Evolutionary conservation across 768 basidiomycete genomes (phyloP).

Genomic region (Amanita molliuscula): DNA sequence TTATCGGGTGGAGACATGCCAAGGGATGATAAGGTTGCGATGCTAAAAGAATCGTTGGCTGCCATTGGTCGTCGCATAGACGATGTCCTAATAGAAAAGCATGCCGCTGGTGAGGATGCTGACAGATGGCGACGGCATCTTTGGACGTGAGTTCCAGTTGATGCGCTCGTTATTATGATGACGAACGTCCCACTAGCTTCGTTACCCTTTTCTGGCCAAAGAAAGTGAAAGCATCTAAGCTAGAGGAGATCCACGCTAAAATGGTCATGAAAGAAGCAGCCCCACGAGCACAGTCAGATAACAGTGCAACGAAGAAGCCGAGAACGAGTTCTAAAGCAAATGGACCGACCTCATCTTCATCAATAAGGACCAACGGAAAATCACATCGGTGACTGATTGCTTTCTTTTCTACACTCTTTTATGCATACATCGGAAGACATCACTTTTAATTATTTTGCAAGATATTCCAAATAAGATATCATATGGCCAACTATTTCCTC

Average conservation of each 20-base stretch:
- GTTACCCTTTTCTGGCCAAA: slow-evolving; percentile 97
- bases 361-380: slow-evolving; percentile 51
- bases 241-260: slow-evolving; percentile 93
- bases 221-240: slow-evolving; percentile 87
- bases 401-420: slow-evolving; percentile 1
- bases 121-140: slow-evolving; percentile 88
- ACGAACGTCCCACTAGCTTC: slow-evolving; percentile 41
- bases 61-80: slow-evolving; percentile 93
- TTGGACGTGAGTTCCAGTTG: slow-evolving; percentile 72
- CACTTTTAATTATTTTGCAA: slow-evolving; percentile 8
- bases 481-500: not conserved
- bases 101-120: slow-evolving; percentile 69
- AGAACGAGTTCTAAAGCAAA: slow-evolving; percentile 48
- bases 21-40: slow-evolving; percentile 91
- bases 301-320: slow-evolving; percentile 43
- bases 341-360: slow-evolving; percentile 32
- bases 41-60: slow-evolving; percentile 90
- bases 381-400: slow-evolving; percentile 37
- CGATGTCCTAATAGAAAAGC: slow-evolving; percentile 63
- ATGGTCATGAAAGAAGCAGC: slow-evolving; percentile 85
- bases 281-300: slow-evolving; percentile 48
- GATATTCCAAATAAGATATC: not conserved
- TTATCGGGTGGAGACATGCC: slow-evolving; percentile 87
- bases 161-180: not conserved
- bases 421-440: slow-evolving; percentile 12